These are phyloP conservation scores for Physcia stellaris DNA, from an alignment of 495 filamentous ascomycete species.

Conservation along the genomic window DNA sequence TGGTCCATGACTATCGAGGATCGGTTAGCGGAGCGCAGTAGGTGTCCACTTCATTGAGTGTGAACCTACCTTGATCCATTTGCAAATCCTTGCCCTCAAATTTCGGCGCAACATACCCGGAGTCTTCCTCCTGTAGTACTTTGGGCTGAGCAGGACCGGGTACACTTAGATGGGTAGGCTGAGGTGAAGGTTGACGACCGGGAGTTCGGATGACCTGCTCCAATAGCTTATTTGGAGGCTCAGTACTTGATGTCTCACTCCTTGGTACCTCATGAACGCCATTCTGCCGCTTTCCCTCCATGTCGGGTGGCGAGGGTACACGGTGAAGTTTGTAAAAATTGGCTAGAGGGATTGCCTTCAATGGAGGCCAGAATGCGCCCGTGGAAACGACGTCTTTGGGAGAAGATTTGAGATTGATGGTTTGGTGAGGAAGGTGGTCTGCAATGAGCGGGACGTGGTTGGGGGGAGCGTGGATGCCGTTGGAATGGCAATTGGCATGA, in stretches of 20 bases:
- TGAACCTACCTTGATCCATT: conserved; percentile 69
- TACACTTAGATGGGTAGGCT: conserved; percentile 80
- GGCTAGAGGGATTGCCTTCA: conserved; percentile 16
- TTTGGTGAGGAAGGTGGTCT: conserved; percentile 11
- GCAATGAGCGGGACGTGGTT: conserved; percentile 16
- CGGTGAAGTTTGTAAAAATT: conserved; percentile 18
- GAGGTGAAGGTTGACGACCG: conserved; percentile 65
- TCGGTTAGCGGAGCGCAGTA: conserved; percentile 3
- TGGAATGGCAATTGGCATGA: no score
- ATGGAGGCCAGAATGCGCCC: conserved; percentile 11
- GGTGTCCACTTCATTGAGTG: not conserved
- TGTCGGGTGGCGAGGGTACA: conserved; percentile 13
- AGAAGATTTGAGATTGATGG: conserved; percentile 5
- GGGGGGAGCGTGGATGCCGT: conserved; percentile 9
- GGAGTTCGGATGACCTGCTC: conserved; percentile 46
- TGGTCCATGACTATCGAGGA: conserved; percentile 48
- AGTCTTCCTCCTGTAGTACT: conserved; percentile 75
- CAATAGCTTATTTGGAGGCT: conserved; percentile 40
- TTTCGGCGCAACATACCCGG: conserved; percentile 88
- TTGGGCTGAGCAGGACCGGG: conserved; percentile 45
- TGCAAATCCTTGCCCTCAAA: conserved; percentile 91
- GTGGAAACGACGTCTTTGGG: conserved; percentile 7
- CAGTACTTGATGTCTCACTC: conserved; percentile 2
- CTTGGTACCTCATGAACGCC: conserved; percentile 7
- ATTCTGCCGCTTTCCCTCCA: conserved; percentile 7